These are phyloP conservation scores for Colletotrichum lini DNA, from an alignment of 2,329 filamentous ascomycete genomes.

Conservation along the genomic window DNA sequence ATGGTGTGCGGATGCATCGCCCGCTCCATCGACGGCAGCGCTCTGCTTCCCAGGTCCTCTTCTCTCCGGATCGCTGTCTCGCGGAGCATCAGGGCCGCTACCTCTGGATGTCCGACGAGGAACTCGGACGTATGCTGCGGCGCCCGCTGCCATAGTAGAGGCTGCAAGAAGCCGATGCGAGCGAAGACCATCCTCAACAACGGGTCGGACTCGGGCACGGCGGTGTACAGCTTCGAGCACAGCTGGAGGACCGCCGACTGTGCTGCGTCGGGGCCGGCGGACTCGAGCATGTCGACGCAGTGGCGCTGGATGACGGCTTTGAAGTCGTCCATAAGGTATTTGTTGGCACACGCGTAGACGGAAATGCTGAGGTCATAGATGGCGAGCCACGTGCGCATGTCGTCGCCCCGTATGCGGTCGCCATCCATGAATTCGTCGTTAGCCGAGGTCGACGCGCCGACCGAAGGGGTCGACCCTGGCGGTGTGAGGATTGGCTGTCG, in stretches of 20 bases:
- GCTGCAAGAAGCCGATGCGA: conserved; percentile 63
- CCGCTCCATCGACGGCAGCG: conserved; percentile 62
- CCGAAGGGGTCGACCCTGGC: conserved; percentile 33
- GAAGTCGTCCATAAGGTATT: conserved; percentile 63
- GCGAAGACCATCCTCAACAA: conserved; percentile 65
- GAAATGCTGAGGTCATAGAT: conserved; percentile 63
- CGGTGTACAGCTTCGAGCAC: conserved; percentile 59
- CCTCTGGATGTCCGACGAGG: conserved; percentile 60
- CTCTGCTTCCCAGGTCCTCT: conserved; percentile 52
- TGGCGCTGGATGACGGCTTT: conserved; percentile 58
- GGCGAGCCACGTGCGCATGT: conserved; percentile 63
- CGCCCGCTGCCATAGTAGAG: conserved; percentile 58
- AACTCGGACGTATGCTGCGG: conserved; percentile 60
- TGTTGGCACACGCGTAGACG: conserved; percentile 65
- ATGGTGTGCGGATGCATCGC: conserved; percentile 18
- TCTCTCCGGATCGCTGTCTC: conserved; percentile 62
- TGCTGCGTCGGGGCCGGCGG: conserved; percentile 58
- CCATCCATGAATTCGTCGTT: conserved; percentile 43
- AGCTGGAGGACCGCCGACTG: conserved; percentile 59
- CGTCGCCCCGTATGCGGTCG: conserved; percentile 59
- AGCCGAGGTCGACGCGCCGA: conserved; percentile 37
- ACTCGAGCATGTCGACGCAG: conserved; percentile 63
- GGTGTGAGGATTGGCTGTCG: conserved; percentile 38
- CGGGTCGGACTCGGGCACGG: conserved; percentile 59
- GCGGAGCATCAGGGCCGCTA: conserved; percentile 61